Evolutionary conservation across 345 rosid genomes (phyloP), one percentile per base, ranked within the genome.

Genomic region (Firmiana major): DNA sequence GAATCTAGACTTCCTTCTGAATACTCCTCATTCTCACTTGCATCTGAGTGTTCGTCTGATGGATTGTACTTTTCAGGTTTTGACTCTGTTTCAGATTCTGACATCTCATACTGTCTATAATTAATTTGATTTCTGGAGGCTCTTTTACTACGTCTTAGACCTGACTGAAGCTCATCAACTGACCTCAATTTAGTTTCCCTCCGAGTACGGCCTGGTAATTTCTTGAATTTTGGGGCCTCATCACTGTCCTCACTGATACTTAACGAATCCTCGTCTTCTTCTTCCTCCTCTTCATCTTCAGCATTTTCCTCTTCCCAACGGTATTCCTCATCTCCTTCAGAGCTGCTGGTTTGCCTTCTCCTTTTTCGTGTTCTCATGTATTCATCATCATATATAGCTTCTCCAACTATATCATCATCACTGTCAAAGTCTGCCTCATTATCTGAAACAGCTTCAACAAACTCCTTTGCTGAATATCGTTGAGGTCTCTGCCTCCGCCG

Each of bases 401-500:
- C 99, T 72, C 99, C 99, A 81, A 90, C 97, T 79, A 97, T 97
- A 81, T 97, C 99, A 88, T 97, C 99, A 71, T 97, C 99, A 77
- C 91, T 97, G 80, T 88, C 92, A 78, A 81, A 91, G 73, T 89
- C 94, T n/a, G 88, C 95, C 31, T 96, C 99, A 67, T 89, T 86
- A 78, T 94, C 99, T 77, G 98, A 97, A 69, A 92, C 83, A 51
- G 93, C 95, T 87, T 92, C 97, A 80, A 93, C 92, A 49, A 77
- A 97, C 31, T 94, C 99, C 65, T 79, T 87, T 6, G 85, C 93
- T 0, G 97, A 92, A 87, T 97, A 97, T 68, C 98, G 84, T 75
- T 91, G 94, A 40, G 98, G 93, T 80, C 97, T 89, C 84, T 89
- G 93, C 81, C 99, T 90, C 71, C 88, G 85, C 80, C 98, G 88